Conservation (phyloP, 164 flowering plant genomes). For the Tetracentron sinense region DNA sequence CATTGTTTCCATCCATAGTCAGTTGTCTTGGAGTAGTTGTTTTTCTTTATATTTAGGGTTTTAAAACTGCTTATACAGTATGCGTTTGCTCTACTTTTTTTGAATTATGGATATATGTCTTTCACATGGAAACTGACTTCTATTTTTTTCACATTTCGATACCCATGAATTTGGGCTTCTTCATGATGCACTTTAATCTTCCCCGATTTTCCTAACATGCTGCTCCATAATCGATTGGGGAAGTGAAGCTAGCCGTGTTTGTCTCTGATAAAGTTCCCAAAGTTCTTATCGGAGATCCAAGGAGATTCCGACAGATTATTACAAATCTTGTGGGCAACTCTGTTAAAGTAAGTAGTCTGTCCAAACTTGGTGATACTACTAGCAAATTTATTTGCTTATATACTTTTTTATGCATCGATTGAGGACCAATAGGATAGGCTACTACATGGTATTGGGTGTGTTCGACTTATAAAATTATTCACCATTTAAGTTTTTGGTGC, state of each 20-base stretch:
- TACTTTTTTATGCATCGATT: neutral
- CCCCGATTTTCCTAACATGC: conserved; percentile 6
- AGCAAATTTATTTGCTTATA: neutral
- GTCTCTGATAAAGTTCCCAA: conserved; percentile 91
- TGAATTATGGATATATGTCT: no score
- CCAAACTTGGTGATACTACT: neutral
- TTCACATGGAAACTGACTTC: no score
- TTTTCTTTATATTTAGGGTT: no score
- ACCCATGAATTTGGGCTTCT: neutral
- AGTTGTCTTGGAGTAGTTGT: neutral
- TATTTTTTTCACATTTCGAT: no score
- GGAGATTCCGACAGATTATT: conserved; percentile 84
- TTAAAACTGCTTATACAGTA: neutral
- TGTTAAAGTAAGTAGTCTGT: conserved; percentile 63
- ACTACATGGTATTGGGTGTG: neutral
- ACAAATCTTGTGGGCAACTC: conserved; percentile 95
- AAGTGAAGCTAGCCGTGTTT: conserved; percentile 72
- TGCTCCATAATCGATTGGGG: conserved; percentile 26
- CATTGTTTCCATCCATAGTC: neutral
- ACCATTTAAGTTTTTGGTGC: neutral
- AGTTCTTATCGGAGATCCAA: conserved; percentile 85
- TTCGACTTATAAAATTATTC: neutral
- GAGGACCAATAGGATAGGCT: neutral
- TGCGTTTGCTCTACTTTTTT: no score
- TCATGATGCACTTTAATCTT: neutral